Evolutionary conservation across 139 green algal species (phyloP).

Genomic region (Chlorella sp.): DNA sequence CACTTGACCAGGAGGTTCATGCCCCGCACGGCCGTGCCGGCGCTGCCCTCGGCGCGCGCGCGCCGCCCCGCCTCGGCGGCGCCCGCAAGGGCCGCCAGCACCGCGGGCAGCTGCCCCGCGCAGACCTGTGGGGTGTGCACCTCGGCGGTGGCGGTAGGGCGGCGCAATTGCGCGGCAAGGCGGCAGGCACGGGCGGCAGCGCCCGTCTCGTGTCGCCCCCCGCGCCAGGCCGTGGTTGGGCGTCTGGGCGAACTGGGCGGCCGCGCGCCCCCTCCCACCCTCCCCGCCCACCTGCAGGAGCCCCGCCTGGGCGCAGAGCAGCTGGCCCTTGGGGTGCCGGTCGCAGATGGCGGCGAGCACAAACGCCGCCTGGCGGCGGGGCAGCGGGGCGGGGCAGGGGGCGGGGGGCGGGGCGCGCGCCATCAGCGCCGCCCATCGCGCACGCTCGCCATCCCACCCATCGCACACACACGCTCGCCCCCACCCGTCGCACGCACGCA

Average conservation of each 20-base stretch:
- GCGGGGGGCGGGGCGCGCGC: background rate
- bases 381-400: background rate
- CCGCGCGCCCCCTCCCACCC: too few relatives aligned
- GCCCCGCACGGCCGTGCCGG: background rate
- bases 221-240: too few relatives aligned
- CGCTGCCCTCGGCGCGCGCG: background rate
- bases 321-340: slow-evolving; percentile 63
- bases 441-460: too few relatives aligned
- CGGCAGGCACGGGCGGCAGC: slow-evolving; percentile 1
- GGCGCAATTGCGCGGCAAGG: background rate
- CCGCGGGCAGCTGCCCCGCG: slow-evolving; percentile 18
- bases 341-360: slow-evolving; percentile 92
- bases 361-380: slow-evolving; percentile 82
- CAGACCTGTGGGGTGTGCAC: slow-evolving; percentile 6
- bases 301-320: slow-evolving; percentile 45
- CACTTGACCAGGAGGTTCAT: slow-evolving; percentile 84
- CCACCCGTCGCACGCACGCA: too few relatives aligned
- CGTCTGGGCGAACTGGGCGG: too few relatives aligned
- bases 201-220: background rate
- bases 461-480: too few relatives aligned
- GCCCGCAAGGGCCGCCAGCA: slow-evolving; percentile 6
- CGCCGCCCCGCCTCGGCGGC: background rate
- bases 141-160: slow-evolving; percentile 6
- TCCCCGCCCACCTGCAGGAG: slow-evolving; percentile 35
- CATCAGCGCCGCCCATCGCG: too few relatives aligned